Evolutionary conservation across 2,329 filamentous ascomycete genomes (phyloP).

Genomic region (Alternaria panax): DNA sequence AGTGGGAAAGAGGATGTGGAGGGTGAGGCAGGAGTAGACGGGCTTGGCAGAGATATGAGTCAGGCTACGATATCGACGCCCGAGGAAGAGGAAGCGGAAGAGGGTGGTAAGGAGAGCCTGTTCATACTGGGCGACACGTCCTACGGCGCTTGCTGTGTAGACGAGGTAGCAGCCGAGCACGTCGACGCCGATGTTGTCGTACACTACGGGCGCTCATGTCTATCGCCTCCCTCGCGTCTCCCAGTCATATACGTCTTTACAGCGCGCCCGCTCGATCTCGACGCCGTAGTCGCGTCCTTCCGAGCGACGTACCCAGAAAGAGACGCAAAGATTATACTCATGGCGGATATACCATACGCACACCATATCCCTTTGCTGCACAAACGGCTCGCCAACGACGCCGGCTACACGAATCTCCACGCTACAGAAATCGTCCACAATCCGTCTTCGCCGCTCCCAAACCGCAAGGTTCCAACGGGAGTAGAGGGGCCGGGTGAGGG

Average conservation of each 20-base stretch:
- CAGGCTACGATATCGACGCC: conserved; percentile 18
- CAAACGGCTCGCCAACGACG: conserved; percentile 59
- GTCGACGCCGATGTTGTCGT: conserved; percentile 89
- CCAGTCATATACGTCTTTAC: conserved; percentile 95
- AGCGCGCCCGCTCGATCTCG: conserved; percentile 70
- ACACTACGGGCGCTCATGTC: conserved; percentile 90
- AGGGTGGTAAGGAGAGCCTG: conserved; percentile 57
- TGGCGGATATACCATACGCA: conserved; percentile 89
- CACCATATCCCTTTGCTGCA: conserved; percentile 72
- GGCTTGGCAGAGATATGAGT: conserved; percentile 26
- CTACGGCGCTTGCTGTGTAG: conserved; percentile 95
- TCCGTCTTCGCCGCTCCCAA: conserved; percentile 82
- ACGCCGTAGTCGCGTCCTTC: conserved; percentile 68
- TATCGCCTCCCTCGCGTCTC: conserved; percentile 86
- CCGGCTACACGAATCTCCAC: conserved; percentile 75
- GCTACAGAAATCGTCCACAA: conserved; percentile 77
- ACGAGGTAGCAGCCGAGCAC: conserved; percentile 95
- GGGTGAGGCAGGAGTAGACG: conserved; percentile 20
- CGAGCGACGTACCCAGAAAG: conserved; percentile 71
- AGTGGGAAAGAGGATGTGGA: conserved; percentile 10
- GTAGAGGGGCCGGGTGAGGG: conserved; percentile 55
- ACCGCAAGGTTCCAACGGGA: conserved; percentile 71
- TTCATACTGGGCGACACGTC: conserved; percentile 95
- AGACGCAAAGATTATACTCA: conserved; percentile 72
- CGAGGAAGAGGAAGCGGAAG: conserved; percentile 20